A percentile compares a stretch with the other conserved stretches of the same genome.
phyloP scores from a whole-genome alignment of 2,329 filamentous ascomycete genomes.

The Cladophialophora exuberans region DNA sequence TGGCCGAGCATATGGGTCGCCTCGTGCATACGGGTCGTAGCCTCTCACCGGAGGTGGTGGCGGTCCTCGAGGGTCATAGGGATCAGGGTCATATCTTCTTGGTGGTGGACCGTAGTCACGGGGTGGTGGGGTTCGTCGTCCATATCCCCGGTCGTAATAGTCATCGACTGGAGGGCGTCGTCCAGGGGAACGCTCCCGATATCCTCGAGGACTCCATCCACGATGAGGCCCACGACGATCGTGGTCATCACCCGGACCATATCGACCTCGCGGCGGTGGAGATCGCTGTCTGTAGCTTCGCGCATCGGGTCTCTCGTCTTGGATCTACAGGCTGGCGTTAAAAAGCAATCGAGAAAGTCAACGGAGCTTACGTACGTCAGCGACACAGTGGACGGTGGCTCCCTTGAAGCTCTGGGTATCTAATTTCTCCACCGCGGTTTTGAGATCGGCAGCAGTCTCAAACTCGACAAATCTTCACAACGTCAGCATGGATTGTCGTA shows the following conservation, averaged over 20 bases:
- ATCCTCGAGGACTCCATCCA: conserved; percentile 83
- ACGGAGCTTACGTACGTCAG: conserved; percentile 69
- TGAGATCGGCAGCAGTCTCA: conserved; percentile 86
- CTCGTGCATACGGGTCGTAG: conserved; percentile 62
- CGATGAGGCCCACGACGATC: conserved; percentile 79
- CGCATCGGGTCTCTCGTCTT: conserved; percentile 70
- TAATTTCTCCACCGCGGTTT: conserved; percentile 90
- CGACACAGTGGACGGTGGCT: conserved; percentile 78
- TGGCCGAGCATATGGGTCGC: conserved; percentile 41
- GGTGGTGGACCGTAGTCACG: conserved; percentile 73
- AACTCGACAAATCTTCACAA: conserved; percentile 87
- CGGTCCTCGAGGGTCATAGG: conserved; percentile 62
- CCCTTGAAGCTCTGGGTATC: conserved; percentile 94
- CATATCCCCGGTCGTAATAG: conserved; percentile 77
- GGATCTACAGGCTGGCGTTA: conserved; percentile 60
- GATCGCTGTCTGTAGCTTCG: conserved; percentile 76
- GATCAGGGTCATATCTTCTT: conserved; percentile 73
- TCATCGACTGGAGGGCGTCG: conserved; percentile 73
- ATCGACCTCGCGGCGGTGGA: conserved; percentile 70
- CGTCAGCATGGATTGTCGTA: conserved; percentile 28
- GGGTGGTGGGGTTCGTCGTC: conserved; percentile 74
- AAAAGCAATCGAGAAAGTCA: conserved; percentile 14
- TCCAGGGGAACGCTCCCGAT: conserved; percentile 77
- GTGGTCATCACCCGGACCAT: conserved; percentile 71
- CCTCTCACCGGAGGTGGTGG: conserved; percentile 59